A percentile compares a stretch with the other conserved stretches of the same genome.
Evolutionary conservation across 306 rosid species (phyloP).

Genomic region (Ziziphus jujuba): DNA sequence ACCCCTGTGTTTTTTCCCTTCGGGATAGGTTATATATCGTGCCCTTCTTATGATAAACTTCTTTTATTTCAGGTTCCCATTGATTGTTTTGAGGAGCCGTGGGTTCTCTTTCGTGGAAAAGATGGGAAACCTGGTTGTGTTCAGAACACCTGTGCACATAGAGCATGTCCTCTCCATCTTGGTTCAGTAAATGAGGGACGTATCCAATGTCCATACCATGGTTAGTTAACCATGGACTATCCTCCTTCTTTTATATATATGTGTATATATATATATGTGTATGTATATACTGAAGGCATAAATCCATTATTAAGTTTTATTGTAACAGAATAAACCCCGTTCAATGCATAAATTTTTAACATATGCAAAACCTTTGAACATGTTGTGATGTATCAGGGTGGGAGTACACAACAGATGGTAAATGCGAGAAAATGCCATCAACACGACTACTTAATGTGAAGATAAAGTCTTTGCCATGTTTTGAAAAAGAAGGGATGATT

Average conservation of each 20-base stretch:
- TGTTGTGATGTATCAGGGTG: constrained; percentile 62
- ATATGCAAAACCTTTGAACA: constrained; percentile 3
- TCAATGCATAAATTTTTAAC: too few relatives aligned
- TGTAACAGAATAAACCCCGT: too few relatives aligned
- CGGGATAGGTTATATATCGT: not conserved
- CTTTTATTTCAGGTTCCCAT: constrained; percentile 73
- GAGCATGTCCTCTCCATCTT: constrained; percentile 95
- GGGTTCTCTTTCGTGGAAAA: constrained; percentile 96
- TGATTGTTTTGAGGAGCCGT: constrained; percentile 88
- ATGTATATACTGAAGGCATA: too few relatives aligned
- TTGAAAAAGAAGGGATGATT: constrained; percentile 90
- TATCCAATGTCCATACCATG: constrained; percentile 91
- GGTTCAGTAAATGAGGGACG: constrained; percentile 95
- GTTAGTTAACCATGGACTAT: constrained; percentile 40
- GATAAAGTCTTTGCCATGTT: constrained; percentile 88
- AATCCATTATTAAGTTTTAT: too few relatives aligned
- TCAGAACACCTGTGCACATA: constrained; percentile 93
- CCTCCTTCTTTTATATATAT: too few relatives aligned
- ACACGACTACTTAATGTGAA: constrained; percentile 60
- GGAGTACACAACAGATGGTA: constrained; percentile 92
- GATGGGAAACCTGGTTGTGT: constrained; percentile 95
- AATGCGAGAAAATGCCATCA: constrained; percentile 98
- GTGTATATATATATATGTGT: not conserved
- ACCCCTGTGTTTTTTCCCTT: constrained; percentile 1
- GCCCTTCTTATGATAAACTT: constrained; percentile 19